phyloP scores from a whole-genome alignment of 345 rosid species.

The Laguncularia racemosa region DNA sequence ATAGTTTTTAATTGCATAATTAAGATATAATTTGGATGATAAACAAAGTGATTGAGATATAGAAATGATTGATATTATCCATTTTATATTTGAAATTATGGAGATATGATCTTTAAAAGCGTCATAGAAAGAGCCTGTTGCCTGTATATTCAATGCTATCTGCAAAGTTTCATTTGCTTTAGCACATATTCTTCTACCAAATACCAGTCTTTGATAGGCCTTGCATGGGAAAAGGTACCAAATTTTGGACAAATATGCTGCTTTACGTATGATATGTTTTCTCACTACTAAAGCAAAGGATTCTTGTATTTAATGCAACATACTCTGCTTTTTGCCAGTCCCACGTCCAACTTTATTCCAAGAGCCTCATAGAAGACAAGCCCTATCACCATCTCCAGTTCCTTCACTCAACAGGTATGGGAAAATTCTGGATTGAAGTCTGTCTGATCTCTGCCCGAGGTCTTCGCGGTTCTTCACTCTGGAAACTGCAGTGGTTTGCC shows the following conservation, averaged over 20 bases:
- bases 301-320: slow-evolving; percentile 8
- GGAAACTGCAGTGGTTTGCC: slow-evolving; percentile 91
- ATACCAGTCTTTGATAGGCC: too few species aligned
- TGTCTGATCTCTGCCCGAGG: slow-evolving; percentile 75
- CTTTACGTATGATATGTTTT: not conserved
- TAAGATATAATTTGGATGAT: too few species aligned
- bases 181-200: too few species aligned
- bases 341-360: not conserved
- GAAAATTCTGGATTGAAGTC: slow-evolving; percentile 61
- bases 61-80: too few species aligned
- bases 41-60: too few species aligned
- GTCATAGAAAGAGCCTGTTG: too few species aligned
- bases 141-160: too few species aligned
- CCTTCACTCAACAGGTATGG: slow-evolving; percentile 29
- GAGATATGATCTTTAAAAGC: too few species aligned
- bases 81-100: too few species aligned
- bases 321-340: not conserved
- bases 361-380: slow-evolving; percentile 1
- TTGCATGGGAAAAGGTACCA: not conserved
- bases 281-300: slow-evolving; percentile 3
- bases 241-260: not conserved
- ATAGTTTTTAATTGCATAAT: too few species aligned
- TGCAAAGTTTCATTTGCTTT: too few species aligned
- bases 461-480: slow-evolving; percentile 51
- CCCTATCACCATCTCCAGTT: not conserved